Conservation (phyloP, 163 green algal genomes). For the Chlorella variabilis region DNA sequence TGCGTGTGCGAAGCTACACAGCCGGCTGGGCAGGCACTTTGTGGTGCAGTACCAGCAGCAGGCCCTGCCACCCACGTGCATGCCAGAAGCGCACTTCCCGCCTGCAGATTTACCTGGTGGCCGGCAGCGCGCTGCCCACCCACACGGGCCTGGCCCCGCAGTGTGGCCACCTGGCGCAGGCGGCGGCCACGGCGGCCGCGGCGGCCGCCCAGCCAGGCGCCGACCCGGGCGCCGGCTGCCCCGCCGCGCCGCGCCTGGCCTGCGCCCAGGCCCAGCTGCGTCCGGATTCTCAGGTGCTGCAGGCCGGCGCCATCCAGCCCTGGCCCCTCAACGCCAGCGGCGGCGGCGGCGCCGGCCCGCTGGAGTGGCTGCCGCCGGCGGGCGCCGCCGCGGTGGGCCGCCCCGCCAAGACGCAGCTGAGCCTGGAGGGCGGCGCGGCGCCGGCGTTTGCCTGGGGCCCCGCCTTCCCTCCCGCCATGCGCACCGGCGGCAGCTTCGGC, state of each 20-base stretch:
- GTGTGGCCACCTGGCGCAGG: conserved; percentile 18
- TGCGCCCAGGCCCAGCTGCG: conserved; percentile 26
- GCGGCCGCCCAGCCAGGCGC: background rate
- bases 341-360: background rate
- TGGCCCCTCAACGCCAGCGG: background rate
- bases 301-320: conserved; percentile 3
- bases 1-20: too few species aligned
- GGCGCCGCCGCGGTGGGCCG: background rate
- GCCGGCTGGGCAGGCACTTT: too few species aligned
- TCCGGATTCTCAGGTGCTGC: conserved; percentile 8
- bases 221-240: background rate
- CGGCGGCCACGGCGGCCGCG: background rate
- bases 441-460: conserved; percentile 18
- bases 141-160: conserved; percentile 27
- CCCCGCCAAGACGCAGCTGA: conserved; percentile 31
- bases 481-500: conserved; percentile 14
- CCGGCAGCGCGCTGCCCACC: conserved; percentile 20
- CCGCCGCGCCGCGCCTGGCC: background rate
- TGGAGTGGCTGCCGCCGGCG: background rate
- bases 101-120: conserved; percentile 38
- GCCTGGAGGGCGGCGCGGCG: conserved; percentile 9
- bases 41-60: too few species aligned
- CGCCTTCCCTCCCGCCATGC: background rate
- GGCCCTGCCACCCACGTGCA: too few species aligned
- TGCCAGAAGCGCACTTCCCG: too few species aligned